Base-by-base conservation (phyloP, 2,329 filamentous ascomycete species). In the Neocucurbitaria cava region DNA sequence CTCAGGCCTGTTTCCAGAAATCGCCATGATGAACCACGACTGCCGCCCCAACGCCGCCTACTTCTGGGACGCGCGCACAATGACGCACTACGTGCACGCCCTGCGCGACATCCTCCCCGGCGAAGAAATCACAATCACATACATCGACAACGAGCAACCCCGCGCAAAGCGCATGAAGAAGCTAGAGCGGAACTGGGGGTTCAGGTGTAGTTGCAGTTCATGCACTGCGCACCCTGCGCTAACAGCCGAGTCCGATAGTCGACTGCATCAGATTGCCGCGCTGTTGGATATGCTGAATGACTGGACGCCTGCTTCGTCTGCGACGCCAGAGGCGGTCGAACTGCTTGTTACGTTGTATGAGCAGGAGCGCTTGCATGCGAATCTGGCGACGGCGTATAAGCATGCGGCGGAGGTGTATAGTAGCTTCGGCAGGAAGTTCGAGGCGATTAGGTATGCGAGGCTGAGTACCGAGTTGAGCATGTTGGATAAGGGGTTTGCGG, bases 61-160 rank as follows among this genome's bases (percentile, higher is more conserved):
- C 53, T 77, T 77, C 58, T 74, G 74, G 44, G 77, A 78, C 53
- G 64, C 69, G 20, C 49, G 69, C 17, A 73, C 68, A 9, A 52
- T 80, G 42, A 75, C 71, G 13, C 77, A 79, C 47, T 70, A 75
- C 49, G 74, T 78, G 5, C 73, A 78, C 40, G 77, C 76, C 1
- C 71, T 74, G 13, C 63, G 72, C 28, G 68, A 70, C n/a, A 76
- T 78, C 42, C 58, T 65, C 23, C 65, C 72, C 0, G 76, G 76
- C 45, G 71, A 78, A 52, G 77, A 80, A 51, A 76, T 80, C 33
- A 78, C 72, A 0, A 78, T 79, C 49, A 77, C 77, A 5, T 80
- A 79, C 52, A 71, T 77, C 21, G 73, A 77, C 56, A 72, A 75
- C 38, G 72, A 77, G 48, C 59, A 65, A 17, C 49, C 56, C 5